Percentiles rank a stretch among this genome's conserved stretches.
phyloP scores from a whole-genome alignment of 2,329 filamentous ascomycete species.

The Trichoderma hamatum region DNA sequence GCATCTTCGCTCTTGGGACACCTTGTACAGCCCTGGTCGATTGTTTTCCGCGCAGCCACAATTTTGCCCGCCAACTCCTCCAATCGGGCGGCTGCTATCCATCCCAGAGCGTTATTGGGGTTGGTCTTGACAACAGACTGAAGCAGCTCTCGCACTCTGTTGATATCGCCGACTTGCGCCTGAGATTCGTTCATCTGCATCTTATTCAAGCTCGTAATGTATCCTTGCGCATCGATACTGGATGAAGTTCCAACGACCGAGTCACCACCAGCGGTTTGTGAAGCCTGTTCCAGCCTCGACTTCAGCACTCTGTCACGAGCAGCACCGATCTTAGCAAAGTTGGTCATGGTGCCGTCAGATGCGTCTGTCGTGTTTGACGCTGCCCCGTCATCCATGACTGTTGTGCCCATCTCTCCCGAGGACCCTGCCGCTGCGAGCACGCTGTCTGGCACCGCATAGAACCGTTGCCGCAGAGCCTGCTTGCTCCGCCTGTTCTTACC shows the following conservation, averaged over 20 bases:
- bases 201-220: constrained; percentile 87
- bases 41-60: constrained; percentile 84
- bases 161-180: constrained; percentile 89
- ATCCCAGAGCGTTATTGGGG: constrained; percentile 89
- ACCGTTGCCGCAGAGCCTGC: constrained; percentile 79
- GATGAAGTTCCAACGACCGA: constrained; percentile 78
- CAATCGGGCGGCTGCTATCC: constrained; percentile 90
- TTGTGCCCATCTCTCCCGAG: constrained; percentile 80
- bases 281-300: constrained; percentile 89
- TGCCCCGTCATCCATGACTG: constrained; percentile 77
- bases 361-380: constrained; percentile 45
- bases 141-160: constrained; percentile 87
- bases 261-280: constrained; percentile 66
- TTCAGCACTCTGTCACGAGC: constrained; percentile 95
- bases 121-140: constrained; percentile 98
- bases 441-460: constrained; percentile 96
- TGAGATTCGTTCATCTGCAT: constrained; percentile 78
- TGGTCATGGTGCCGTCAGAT: constrained; percentile 90
- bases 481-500: constrained; percentile 88
- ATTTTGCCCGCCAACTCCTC: constrained; percentile 93
- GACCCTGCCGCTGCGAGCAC: constrained; percentile 86
- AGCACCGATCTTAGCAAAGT: constrained; percentile 96
- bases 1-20: constrained; percentile 94
- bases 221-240: constrained; percentile 92
- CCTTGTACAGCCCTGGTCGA: constrained; percentile 83